A percentile compares a stretch with the other conserved stretches of the same genome.
Conservation (phyloP, 2,329 filamentous ascomycete species). For the Penicillium sp. region DNA sequence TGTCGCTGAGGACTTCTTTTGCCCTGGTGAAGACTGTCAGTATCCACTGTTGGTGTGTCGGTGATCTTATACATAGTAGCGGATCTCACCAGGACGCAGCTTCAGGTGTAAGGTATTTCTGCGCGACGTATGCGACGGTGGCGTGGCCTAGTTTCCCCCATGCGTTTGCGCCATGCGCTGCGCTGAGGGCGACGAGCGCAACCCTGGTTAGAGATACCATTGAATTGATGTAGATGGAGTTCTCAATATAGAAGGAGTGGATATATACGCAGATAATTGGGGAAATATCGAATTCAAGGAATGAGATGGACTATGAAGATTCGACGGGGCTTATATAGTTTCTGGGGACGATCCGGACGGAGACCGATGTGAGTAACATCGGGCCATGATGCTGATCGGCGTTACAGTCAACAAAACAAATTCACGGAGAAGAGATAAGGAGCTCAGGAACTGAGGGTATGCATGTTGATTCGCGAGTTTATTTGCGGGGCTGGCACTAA, state of each 20-base stretch:
- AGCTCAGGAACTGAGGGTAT: neutral
- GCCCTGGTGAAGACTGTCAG: conserved; percentile 22
- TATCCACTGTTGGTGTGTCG: neutral
- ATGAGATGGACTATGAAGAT: neutral
- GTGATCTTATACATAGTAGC: no score
- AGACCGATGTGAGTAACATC: neutral
- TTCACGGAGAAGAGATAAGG: neutral
- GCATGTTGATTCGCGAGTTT: neutral
- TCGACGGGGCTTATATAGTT: neutral
- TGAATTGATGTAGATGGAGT: neutral
- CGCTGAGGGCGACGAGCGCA: conserved; percentile 11
- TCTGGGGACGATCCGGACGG: neutral
- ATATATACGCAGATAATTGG: neutral
- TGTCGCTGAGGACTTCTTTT: conserved; percentile 43
- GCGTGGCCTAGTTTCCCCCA: conserved; percentile 55
- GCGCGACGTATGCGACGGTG: conserved; percentile 54
- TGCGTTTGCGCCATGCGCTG: conserved; percentile 29
- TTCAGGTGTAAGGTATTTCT: conserved; percentile 44
- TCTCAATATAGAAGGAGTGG: neutral
- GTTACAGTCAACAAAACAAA: neutral
- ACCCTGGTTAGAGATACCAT: conserved; percentile 15
- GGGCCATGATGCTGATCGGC: neutral
- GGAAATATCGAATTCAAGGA: neutral
- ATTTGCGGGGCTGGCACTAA: neutral
- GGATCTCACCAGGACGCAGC: conserved; percentile 42